Conservation (phyloP, 352 stramenopile species). For the Pythium aristosporum region DNA sequence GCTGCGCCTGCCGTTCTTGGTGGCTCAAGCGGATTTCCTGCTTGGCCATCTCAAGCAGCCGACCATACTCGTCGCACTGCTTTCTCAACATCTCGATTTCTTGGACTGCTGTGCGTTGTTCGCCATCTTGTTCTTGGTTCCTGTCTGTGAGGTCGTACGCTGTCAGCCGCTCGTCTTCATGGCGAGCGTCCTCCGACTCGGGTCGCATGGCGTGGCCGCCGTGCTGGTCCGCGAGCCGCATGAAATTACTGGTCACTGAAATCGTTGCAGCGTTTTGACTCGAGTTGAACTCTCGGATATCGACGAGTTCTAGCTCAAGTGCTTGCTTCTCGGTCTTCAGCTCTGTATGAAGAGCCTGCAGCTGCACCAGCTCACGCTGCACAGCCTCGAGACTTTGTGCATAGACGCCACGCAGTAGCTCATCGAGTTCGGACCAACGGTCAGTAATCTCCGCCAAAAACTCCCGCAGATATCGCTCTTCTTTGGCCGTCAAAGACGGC, state of each 20-base stretch:
- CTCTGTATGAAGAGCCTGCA: slow-evolving; percentile 2
- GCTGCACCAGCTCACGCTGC: slow-evolving; percentile 8
- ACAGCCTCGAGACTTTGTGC: neutral
- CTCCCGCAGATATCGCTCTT: slow-evolving; percentile 22
- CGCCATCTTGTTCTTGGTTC: neutral
- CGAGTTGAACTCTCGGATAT: slow-evolving; percentile 24
- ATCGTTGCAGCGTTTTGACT: slow-evolving; percentile 15
- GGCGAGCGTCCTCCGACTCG: neutral
- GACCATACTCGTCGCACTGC: slow-evolving; percentile 50
- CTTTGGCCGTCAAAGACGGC: slow-evolving; percentile 22
- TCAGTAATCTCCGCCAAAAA: slow-evolving; percentile 26
- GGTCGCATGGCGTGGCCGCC: neutral
- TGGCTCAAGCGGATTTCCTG: slow-evolving; percentile 72
- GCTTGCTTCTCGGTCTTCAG: slow-evolving; percentile 9
- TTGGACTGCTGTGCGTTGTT: slow-evolving; percentile 14
- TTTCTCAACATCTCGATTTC: slow-evolving; percentile 34
- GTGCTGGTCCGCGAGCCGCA: slow-evolving; percentile 20
- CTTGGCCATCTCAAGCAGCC: slow-evolving; percentile 67
- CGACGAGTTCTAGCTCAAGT: slow-evolving; percentile 22
- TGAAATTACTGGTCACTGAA: slow-evolving; percentile 24
- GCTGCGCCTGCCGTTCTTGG: slow-evolving; percentile 51
- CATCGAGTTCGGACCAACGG: slow-evolving; percentile 19
- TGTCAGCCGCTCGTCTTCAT: slow-evolving; percentile 6
- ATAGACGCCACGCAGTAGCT: slow-evolving; percentile 7
- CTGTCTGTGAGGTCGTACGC: slow-evolving; percentile 18